Base-by-base conservation (phyloP, 2,329 filamentous ascomycete genomes). In the Macrophomina pseudophaseolina region DNA sequence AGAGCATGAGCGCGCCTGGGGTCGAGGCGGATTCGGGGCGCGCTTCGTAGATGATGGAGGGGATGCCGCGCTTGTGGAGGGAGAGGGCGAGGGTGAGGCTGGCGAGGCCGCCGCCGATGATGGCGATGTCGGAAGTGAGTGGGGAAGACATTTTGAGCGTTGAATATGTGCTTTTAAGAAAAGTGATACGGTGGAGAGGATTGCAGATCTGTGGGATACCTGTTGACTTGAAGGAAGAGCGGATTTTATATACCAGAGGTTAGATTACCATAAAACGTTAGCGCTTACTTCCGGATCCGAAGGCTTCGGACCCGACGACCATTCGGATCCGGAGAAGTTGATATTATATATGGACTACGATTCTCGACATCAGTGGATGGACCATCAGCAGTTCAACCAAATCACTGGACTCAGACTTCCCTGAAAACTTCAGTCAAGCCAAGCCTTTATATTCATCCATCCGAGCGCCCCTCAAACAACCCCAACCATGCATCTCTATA, bases 1-100 rank as follows among this genome's bases (percentile, higher is more conserved):
- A 86, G 3, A 88, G 80, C 84, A 87, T 87, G 49, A 88, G 78
- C 0, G 84, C 85, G 2, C 86, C 86, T 18, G 69, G 67, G n/a
- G 67, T 70, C 32, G 54, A 51, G 32, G 64, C 46, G 28, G n/a
- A n/a, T 6, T 70, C 69, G 11, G 70, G 51, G 18, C 72, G 70
- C 2, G 70, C 60, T 56, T 73, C 72, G 65, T 70, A 72, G 62
- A 73, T 75, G 2, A 76, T 82, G 67, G 76, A 80, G 5, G 78
- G 69, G 51, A 89, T 87, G 48, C 77, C 76, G 66, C 85, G 79
- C 35, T 82, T 76, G 66, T 87, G 81, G 0, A 90, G 78, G 2
- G 84, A 80, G 0, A 90, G 79, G 0, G 86, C 85, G 0, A 89
- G 79, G 0, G 82, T 79, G 6, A 89, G 82, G 46, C 87, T 42